Conservation (phyloP, 2,329 filamentous ascomycete species). For the Hirsutella thompsonii region DNA sequence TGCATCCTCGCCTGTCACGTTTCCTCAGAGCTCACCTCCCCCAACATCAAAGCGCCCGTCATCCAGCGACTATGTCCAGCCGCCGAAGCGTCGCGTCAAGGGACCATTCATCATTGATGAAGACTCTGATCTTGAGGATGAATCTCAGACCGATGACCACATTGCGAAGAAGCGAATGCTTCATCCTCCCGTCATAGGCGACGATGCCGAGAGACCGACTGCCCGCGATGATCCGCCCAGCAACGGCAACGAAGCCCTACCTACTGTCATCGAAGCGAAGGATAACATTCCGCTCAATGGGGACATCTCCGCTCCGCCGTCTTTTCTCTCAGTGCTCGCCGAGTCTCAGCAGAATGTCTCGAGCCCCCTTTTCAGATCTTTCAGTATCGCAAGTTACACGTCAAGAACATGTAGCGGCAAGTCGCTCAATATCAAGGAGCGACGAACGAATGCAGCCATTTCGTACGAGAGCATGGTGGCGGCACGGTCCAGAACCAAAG, state of each 20-base stretch:
- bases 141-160: conserved; percentile 5
- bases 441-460: conserved; percentile 28
- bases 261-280: neutral
- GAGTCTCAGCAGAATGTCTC: neutral
- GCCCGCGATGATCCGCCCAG: conserved; percentile 4
- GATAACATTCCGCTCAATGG: neutral
- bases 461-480: conserved; percentile 58
- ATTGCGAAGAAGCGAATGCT: conserved; percentile 19
- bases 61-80: conserved; percentile 16
- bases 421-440: conserved; percentile 40
- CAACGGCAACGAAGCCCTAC: neutral
- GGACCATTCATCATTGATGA: conserved; percentile 27
- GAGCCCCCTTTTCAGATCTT: neutral
- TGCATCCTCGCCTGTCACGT: conserved; percentile 45
- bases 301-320: neutral
- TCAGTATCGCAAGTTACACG: conserved; percentile 18
- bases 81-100: conserved; percentile 20
- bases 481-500: conserved; percentile 50
- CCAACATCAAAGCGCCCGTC: conserved; percentile 19
- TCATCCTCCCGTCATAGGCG: conserved; percentile 10
- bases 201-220: neutral
- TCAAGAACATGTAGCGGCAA: conserved; percentile 46
- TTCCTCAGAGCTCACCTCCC: conserved; percentile 36
- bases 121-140: conserved; percentile 14
- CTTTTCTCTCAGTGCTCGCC: neutral